Evolutionary conservation across 1,139 yeast genomes (phyloP), one percentile per base, ranked within the genome.

Genomic region (Taiozyma sp.): DNA sequence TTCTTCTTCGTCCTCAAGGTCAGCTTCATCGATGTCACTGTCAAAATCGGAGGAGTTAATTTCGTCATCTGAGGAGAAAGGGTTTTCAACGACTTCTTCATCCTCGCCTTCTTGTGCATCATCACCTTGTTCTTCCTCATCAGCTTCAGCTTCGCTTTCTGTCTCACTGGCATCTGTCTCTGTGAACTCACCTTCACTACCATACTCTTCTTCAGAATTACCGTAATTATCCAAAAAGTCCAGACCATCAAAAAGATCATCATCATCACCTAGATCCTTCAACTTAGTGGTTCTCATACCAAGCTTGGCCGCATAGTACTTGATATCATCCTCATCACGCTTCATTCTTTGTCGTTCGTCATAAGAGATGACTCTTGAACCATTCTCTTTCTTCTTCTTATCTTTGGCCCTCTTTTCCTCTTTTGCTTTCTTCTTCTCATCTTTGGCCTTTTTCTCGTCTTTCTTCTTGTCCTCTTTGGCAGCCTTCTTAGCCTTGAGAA

Each of bases 281-380:
- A 81, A 69, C 50, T 71, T 75, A 3, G 79, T 79, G 21, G 76
- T 71, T 60, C 85, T 87, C 58, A 86, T 65, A 1, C 96, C 96
- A 21, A 91, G 73, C 59, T 86, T 84, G 56, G 85, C 86, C 5
- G 97, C 93, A 64, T 89, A 91, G 63, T 83, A 89, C 28, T 78
- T 82, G 69, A 89, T 82, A 45, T 91, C 96, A 48, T 81, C 82
- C 51, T 88, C 95, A 60, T 88, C 96, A 55, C 77, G 75, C 47
- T 72, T 72, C 61, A 78, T 66, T 37, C 76, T 69, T 16, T 76
- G 76, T 24, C 70, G 68, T 28, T 79, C 79, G 13, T 70, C 71
- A 3, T 66, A 61, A 47, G 55, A 56, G 16, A 56, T 50, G 30
- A 24, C 42, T 28, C 51, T 50, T 32, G 46, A 56, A 56, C 47